Evolutionary conservation across 805 yeast genomes (phyloP), one percentile per base, ranked within the genome.

Genomic region (Barnettozyma sucrosica): DNA sequence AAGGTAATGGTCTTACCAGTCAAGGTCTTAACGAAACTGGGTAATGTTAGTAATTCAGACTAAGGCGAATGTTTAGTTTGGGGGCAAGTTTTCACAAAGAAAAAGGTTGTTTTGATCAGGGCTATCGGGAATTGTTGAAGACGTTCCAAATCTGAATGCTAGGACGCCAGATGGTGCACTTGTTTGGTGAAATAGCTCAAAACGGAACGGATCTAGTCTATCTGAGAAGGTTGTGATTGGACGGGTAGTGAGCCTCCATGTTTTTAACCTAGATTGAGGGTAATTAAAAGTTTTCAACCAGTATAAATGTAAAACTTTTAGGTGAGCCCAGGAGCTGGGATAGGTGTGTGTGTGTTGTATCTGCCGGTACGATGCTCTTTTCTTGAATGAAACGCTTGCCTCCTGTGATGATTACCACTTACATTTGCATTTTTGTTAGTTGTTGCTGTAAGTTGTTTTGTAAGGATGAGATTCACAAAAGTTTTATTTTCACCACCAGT

Each of bases 1-100:
- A 89, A 85, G 83, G 97, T 89, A 79, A 90, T 90, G 72, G 96
- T 85, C 80, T 83, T 84, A 81, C 89, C 89, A 65, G 89, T 84
- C 73, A 83, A 79, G 75, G 89, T 83, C 74, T 83, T 83, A 76
- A 83, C 89, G 79, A 83, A 83, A 76, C 76, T 72, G 56, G 41
- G 28, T 20, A 26, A 23, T 47, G 55, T 55, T 54, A 54, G 57
- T 52, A 46, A 24, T 14, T 19, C n/a, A 21, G 18, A 20, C 24
- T 21, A 5, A 19, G 36, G 13, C 25, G 11, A 25, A 32, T 10
- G 44, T 19, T 28, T n/a, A 28, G 44, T 19, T 28, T n/a, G 14
- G 32, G 32, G 4, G 16, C 32, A 28, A 28, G 32, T 13, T 28
- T 13, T 11, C n/a, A 28, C 32, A 28, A 28, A 28, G 32, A 28